These are phyloP conservation scores for Microdochium nivale DNA, from an alignment of 2,329 filamentous ascomycete species.

Conservation along the genomic window DNA sequence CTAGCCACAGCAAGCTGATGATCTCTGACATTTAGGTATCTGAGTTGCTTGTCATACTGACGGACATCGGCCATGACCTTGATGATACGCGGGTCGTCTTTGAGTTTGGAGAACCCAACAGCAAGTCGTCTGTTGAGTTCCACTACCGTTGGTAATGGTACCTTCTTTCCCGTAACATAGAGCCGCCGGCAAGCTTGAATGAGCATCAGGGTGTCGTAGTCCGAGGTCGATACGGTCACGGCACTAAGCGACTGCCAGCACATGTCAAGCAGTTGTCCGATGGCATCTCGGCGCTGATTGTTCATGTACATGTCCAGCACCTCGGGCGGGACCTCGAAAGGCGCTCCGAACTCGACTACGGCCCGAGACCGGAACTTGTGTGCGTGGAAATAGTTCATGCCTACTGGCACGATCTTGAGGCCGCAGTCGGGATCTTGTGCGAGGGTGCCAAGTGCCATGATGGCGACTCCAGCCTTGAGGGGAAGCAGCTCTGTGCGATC, in stretches of 20 bases:
- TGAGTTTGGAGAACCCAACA: constrained; percentile 86
- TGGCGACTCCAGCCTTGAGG: constrained; percentile 91
- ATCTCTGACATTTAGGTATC: constrained; percentile 79
- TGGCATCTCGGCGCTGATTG: constrained; percentile 78
- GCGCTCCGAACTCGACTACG: constrained; percentile 88
- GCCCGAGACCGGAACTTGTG: constrained; percentile 97
- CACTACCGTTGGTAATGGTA: constrained; percentile 84
- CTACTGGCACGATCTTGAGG: constrained; percentile 89
- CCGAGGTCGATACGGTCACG: constrained; percentile 85
- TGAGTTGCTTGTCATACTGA: constrained; percentile 79
- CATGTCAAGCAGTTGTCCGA: constrained; percentile 74
- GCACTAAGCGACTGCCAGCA: constrained; percentile 78
- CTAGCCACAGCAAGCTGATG: constrained; percentile 91
- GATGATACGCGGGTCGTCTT: constrained; percentile 78
- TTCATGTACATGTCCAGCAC: constrained; percentile 78
- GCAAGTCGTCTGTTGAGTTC: constrained; percentile 89
- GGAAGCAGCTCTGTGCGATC: constrained; percentile 87
- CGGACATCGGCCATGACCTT: constrained; percentile 66
- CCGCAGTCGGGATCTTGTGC: constrained; percentile 80
- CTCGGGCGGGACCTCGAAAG: constrained; percentile 75
- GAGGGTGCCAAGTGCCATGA: constrained; percentile 91
- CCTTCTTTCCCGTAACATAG: constrained; percentile 90
- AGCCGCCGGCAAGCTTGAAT: constrained; percentile 89
- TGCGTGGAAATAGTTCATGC: constrained; percentile 99
- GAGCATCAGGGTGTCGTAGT: constrained; percentile 94